Conservation (phyloP, 148 eudicot genomes). For the Chenopodium berlandieri region DNA sequence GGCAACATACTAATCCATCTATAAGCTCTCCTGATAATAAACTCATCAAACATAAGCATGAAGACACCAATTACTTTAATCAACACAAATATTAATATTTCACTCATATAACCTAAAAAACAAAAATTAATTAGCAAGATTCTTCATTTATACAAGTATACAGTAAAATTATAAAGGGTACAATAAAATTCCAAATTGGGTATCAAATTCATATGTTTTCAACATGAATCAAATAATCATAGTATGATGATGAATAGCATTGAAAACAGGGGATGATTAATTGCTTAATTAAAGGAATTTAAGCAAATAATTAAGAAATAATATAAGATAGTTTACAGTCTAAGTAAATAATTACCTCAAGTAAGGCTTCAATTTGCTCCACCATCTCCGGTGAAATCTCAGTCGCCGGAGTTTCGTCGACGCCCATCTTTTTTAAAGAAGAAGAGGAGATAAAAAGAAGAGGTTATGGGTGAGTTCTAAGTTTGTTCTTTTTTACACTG, state of each 20-base stretch:
- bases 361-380: conserved; percentile 22
- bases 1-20: not conserved
- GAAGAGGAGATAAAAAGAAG: not conserved
- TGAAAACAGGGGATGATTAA: too few relatives aligned
- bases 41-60: not conserved
- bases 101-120: not conserved
- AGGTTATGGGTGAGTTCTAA: not conserved
- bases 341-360: conserved; percentile 18
- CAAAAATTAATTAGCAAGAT: not conserved
- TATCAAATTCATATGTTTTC: not conserved
- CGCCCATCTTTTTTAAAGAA: conserved; percentile 15
- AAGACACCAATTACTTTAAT: not conserved
- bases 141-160: not conserved
- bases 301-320: too few relatives aligned
- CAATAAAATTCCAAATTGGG: not conserved
- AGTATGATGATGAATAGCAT: not conserved
- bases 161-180: not conserved
- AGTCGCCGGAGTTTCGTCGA: conserved; percentile 12
- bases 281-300: not conserved
- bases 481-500: too few relatives aligned
- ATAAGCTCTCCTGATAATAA: not conserved
- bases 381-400: conserved; percentile 17
- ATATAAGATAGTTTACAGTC: not conserved
- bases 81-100: not conserved
- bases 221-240: not conserved